Percentiles rank a stretch among this genome's conserved stretches.
Conservation (phyloP, 1,139 yeast genomes). For the Lodderomyces pseudojiufengensis region DNA sequence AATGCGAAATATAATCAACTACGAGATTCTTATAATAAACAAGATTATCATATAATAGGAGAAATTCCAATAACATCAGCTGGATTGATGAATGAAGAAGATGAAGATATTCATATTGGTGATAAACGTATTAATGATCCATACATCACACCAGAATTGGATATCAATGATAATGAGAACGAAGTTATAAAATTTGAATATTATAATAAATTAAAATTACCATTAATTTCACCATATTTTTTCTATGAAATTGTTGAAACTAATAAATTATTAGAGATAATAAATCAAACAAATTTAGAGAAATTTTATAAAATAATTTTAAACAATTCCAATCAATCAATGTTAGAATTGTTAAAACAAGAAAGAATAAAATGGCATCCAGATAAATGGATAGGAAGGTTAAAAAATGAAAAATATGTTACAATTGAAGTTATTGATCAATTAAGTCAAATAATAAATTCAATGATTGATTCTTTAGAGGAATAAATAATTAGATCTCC, state of each 20-base stretch:
- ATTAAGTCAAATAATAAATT: conserved; percentile 31
- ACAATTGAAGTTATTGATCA: conserved; percentile 26
- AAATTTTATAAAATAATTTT: conserved; percentile 26
- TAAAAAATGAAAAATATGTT: conserved; percentile 8
- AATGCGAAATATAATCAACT: conserved; percentile 11
- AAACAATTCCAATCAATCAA: conserved; percentile 13
- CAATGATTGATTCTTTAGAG: conserved; percentile 17
- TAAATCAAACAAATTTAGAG: conserved; percentile 21
- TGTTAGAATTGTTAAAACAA: conserved; percentile 31
- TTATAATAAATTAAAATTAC: conserved; percentile 17
- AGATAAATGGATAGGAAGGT: conserved; percentile 44
- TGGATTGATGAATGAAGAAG: conserved; percentile 36
- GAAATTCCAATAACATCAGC: conserved; percentile 36
- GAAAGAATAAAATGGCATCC: conserved; percentile 73
- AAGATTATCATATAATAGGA: conserved; percentile 30
- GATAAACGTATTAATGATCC: conserved; percentile 44
- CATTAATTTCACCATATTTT: conserved; percentile 19
- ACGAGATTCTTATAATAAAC: conserved; percentile 11
- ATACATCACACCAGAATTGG: conserved; percentile 20
- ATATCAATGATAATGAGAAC: background rate
- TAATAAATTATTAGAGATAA: conserved; percentile 18
- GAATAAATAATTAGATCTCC: too few species aligned
- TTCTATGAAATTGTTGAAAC: conserved; percentile 8
- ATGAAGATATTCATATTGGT: conserved; percentile 33
- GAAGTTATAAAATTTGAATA: conserved; percentile 13